phyloP scores from a whole-genome alignment of 2,329 filamentous ascomycete genomes.

The Lasiodiplodia citricola region DNA sequence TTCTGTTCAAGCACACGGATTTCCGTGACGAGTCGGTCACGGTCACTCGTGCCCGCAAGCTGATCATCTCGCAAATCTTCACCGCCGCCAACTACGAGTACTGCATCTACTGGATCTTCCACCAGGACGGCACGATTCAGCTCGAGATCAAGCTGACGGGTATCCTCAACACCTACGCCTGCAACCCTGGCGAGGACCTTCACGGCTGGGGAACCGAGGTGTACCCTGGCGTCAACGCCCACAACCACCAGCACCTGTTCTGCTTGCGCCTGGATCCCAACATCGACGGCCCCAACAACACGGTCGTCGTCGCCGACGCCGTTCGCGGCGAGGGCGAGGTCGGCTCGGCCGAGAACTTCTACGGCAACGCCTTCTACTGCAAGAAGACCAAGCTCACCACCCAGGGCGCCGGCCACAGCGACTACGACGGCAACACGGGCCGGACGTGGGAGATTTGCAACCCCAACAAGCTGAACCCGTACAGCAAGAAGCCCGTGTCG shows the following conservation, averaged over 20 bases:
- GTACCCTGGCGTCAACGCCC: constrained; percentile 87
- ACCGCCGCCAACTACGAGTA: constrained; percentile 98
- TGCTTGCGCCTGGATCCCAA: constrained; percentile 87
- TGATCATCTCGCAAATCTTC: constrained; percentile 90
- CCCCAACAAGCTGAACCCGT: constrained; percentile 79
- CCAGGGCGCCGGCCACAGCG: constrained; percentile 69
- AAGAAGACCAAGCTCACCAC: constrained; percentile 81
- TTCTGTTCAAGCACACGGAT: constrained; percentile 93
- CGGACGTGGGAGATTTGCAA: constrained; percentile 93
- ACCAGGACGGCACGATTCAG: constrained; percentile 90
- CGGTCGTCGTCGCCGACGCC: constrained; percentile 82
- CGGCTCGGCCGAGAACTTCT: constrained; percentile 80
- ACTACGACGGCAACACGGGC: constrained; percentile 80
- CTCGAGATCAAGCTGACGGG: constrained; percentile 89
- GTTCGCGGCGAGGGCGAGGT: constrained; percentile 72
- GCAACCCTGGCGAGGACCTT: constrained; percentile 80
- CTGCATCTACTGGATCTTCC: constrained; percentile 85
- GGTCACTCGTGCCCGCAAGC: constrained; percentile 82
- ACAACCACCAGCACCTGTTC: constrained; percentile 96
- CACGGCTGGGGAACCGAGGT: constrained; percentile 91
- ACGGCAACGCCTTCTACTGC: constrained; percentile 89
- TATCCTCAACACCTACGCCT: constrained; percentile 88
- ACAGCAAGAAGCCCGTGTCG: constrained; percentile 80
- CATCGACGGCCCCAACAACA: constrained; percentile 84
- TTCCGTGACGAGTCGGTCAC: constrained; percentile 89